A percentile compares a stretch with the other conserved stretches of the same genome.
phyloP scores from a whole-genome alignment of 305 asterid genomes.

The Fraxinus nigra region DNA sequence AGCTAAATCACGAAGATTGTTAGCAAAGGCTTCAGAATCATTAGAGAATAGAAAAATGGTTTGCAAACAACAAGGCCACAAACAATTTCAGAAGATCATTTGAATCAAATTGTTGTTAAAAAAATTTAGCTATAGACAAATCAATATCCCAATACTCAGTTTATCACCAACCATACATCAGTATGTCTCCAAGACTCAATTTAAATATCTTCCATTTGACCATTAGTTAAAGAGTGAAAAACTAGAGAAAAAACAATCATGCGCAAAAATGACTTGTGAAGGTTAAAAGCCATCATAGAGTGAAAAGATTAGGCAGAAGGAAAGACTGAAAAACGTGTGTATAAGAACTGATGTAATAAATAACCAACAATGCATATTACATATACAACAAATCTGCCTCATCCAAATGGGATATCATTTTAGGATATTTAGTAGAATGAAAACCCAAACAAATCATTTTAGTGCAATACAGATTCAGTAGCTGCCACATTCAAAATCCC shows the following conservation, averaged over 20 bases:
- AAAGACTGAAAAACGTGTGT: not conserved
- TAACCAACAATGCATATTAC: not conserved
- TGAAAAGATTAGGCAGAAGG: not conserved
- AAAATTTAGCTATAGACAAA: not conserved
- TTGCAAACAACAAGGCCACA: not conserved
- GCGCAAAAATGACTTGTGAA: not conserved
- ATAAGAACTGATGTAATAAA: not conserved
- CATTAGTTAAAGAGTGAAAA: not conserved
- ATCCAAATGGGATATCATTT: slow-evolving; percentile 23
- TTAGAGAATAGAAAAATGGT: not conserved
- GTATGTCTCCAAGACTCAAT: not conserved
- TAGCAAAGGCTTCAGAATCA: not conserved
- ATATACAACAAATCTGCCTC: slow-evolving; percentile 34
- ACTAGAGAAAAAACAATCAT: not conserved
- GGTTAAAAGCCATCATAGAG: not conserved
- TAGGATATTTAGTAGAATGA: slow-evolving; percentile 22
- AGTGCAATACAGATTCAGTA: slow-evolving; percentile 21
- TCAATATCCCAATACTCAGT: not conserved
- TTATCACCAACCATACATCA: not conserved
- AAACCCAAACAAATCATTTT: slow-evolving; percentile 23
- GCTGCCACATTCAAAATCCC: slow-evolving; percentile 23
- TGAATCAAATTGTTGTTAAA: not conserved
- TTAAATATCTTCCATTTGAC: not conserved
- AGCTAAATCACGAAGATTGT: not conserved
- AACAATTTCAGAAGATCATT: not conserved